Conservation (phyloP, 2,329 filamentous ascomycete species). For the Claviceps sp. region DNA sequence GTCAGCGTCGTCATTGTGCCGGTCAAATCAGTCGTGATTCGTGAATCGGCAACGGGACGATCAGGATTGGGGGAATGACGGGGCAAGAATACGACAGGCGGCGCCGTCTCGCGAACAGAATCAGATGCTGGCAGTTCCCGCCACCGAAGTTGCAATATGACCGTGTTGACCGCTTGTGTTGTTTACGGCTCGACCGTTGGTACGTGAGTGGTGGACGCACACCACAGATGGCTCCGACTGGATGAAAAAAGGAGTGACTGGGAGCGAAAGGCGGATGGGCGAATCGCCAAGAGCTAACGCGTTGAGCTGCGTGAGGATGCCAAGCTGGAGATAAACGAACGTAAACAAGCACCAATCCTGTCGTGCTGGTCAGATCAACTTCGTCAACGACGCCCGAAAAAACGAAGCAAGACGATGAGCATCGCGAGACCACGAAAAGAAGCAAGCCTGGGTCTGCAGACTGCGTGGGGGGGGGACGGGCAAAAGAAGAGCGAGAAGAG, state of each 20-base stretch:
- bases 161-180: too few species aligned
- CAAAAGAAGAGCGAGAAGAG: slow-evolving; percentile 4
- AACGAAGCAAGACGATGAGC: slow-evolving; percentile 6
- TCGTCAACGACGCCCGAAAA: slow-evolving; percentile 8
- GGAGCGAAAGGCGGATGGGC: neutral
- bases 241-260: slow-evolving; percentile 4
- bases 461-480: neutral
- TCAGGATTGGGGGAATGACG: neutral
- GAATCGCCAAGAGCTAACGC: neutral
- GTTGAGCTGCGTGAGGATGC: neutral
- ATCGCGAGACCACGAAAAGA: slow-evolving; percentile 8
- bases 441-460: neutral
- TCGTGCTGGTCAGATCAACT: neutral
- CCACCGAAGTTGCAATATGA: neutral
- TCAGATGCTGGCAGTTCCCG: neutral
- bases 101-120: neutral
- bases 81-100: neutral
- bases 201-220: neutral
- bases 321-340: slow-evolving; percentile 1
- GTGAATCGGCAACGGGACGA: neutral
- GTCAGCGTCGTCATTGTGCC: slow-evolving; percentile 5
- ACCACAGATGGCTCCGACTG: neutral
- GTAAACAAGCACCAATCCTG: neutral
- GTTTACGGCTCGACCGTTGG: neutral
- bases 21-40: neutral